A percentile compares a stretch with the other conserved stretches of the same genome.
phyloP scores from a whole-genome alignment of 805 yeast genomes.

The Blastobotrys muscicola region DNA sequence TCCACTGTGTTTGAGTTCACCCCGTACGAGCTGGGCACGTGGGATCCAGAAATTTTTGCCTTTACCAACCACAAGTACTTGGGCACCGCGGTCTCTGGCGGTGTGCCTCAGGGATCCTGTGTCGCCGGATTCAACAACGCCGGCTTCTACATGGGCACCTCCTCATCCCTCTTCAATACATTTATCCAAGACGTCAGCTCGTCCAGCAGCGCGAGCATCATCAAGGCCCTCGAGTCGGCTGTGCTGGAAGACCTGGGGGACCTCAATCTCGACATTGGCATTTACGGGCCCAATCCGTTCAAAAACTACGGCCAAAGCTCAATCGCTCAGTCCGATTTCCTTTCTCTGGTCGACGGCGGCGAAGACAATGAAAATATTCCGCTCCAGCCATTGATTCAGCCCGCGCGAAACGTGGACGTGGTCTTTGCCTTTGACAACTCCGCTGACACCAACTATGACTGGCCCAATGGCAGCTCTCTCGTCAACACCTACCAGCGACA shows the following conservation, averaged over 20 bases:
- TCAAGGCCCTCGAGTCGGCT: no score
- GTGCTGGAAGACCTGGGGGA: slow-evolving; percentile 37
- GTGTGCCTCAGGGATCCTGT: slow-evolving; percentile 40
- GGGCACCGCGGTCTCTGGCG: slow-evolving; percentile 57
- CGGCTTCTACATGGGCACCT: slow-evolving; percentile 74
- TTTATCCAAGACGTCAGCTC: slow-evolving; percentile 43
- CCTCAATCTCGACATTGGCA: slow-evolving; percentile 55
- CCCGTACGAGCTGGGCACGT: slow-evolving; percentile 74
- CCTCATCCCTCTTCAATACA: slow-evolving; percentile 71
- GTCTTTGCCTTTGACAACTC: slow-evolving; percentile 61
- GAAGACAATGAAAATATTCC: slow-evolving; percentile 60
- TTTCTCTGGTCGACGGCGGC: slow-evolving; percentile 61
- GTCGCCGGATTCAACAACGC: slow-evolving; percentile 67
- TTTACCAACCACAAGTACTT: slow-evolving; percentile 61
- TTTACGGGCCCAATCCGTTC: slow-evolving; percentile 70
- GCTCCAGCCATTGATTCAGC: slow-evolving; percentile 50
- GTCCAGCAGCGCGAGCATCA: slow-evolving; percentile 37
- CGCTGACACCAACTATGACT: slow-evolving; percentile 48
- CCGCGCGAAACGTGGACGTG: slow-evolving; percentile 51
- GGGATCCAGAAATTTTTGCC: slow-evolving; percentile 67
- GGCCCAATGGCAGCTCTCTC: slow-evolving; percentile 65
- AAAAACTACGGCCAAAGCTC: slow-evolving; percentile 30
- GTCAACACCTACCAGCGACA: slow-evolving; percentile 50
- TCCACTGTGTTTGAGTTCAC: slow-evolving; percentile 49
- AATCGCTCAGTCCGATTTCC: slow-evolving; percentile 33